These are phyloP conservation scores for Heliamphora exappendiculata DNA, from an alignment of 148 eudicot genomes.

Conservation along the genomic window DNA sequence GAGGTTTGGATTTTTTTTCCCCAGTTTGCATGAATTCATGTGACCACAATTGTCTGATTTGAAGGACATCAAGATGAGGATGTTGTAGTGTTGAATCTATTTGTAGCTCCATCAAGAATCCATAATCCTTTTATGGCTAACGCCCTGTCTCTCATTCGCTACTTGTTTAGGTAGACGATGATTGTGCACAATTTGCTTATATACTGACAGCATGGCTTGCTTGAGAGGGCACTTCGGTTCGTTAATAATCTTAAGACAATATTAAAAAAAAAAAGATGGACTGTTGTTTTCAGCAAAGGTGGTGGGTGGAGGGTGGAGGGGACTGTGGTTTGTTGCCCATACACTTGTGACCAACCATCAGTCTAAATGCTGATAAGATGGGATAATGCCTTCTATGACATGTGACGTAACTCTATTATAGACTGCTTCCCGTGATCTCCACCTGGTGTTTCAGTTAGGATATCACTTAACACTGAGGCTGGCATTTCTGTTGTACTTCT, in stretches of 20 bases:
- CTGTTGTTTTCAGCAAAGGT: neutral
- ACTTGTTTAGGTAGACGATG: neutral
- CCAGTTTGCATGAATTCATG: slow-evolving; percentile 6
- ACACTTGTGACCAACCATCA: neutral
- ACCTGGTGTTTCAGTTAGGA: neutral
- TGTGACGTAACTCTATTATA: neutral
- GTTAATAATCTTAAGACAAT: neutral
- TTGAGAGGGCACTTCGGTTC: too few relatives aligned
- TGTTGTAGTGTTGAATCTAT: neutral
- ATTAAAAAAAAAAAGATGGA: neutral
- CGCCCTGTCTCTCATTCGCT: neutral
- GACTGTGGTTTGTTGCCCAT: neutral
- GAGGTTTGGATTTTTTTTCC: slow-evolving; percentile 44
- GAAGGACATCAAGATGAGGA: neutral
- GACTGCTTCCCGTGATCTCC: neutral
- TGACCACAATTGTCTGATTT: neutral
- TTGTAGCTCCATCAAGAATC: neutral
- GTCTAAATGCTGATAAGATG: neutral
- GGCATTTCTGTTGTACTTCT: neutral
- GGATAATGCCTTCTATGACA: neutral
- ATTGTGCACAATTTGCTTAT: slow-evolving; percentile 3
- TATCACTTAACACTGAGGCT: neutral
- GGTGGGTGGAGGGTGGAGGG: neutral
- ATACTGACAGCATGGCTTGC: neutral
- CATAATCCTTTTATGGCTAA: neutral